Base-by-base conservation (phyloP, 2,329 filamentous ascomycete species). In the Monosporascus sp. region DNA sequence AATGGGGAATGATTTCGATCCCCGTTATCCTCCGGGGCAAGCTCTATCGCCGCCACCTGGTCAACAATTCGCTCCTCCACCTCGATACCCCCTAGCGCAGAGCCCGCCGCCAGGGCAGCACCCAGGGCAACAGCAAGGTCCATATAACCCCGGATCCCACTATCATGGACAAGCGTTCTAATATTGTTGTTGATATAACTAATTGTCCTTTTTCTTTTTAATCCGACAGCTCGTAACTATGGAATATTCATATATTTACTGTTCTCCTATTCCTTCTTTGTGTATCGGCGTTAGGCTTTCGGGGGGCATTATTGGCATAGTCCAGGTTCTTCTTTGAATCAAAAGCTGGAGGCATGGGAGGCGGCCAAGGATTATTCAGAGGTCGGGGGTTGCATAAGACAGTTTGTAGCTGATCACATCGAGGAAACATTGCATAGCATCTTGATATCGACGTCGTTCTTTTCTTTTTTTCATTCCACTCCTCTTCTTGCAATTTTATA, bases 101-200 rank as follows among this genome's bases (percentile, higher is more conserved):
- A 65, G 54, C 42, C 58, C 62, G n/a, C 59, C 60, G 9, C 53
- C 51, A 47, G 15, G 55, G 55, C 27, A 31, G 45, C 59, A 53
- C 7, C 53, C 51, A 47, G 15, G 55, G 55, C 27, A 31, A 42
- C 59, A 53, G 17, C 58, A 55, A 20, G 48, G 47, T 18, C 51
- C 25, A 34, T 57, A 62, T 24, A 38, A 34, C 4, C 52, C 50
- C 42, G 52, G 54, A 52, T n/a, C 15, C 27, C 39, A 58, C 31
- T 64, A 66, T 45, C 65, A 66, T 5, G 63, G 66, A 20, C 65
- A 67, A 15, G 66, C 65, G 24, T 68, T 68, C 51, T 68, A 59
- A 54, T n/a, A 49, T 45, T 31, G 15, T 14, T 34, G 11, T 45
- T 42, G 17, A 15, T 18, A 20, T 1, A 14, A 31, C 6, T 34